phyloP scores from a whole-genome alignment of 2,329 filamentous ascomycete genomes.

The Beauveria scarabaeidicola region DNA sequence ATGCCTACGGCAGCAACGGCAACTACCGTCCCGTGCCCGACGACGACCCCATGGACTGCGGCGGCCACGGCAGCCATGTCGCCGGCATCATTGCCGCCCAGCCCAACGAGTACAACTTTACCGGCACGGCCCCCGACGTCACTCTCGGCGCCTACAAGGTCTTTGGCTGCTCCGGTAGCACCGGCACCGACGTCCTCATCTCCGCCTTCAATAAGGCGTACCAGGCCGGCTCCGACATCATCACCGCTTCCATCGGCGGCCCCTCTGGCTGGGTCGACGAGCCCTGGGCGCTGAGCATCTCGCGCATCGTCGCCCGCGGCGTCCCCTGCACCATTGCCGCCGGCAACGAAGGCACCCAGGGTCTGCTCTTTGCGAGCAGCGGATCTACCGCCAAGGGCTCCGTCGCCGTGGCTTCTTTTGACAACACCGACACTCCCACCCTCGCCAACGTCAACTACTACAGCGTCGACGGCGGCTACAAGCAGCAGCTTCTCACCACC shows the following conservation, averaged over 20 bases:
- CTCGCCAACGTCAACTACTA: constrained; percentile 36
- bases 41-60: constrained; percentile 45
- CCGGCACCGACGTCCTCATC: constrained; percentile 49
- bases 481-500: constrained; percentile 34
- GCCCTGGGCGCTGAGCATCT: constrained; percentile 40
- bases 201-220: constrained; percentile 51
- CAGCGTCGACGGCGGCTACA: constrained; percentile 26
- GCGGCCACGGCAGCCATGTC: constrained; percentile 54
- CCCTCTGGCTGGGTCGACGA: constrained; percentile 44
- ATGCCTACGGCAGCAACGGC: constrained; percentile 36
- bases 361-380: constrained; percentile 41
- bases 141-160: constrained; percentile 49
- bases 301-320: constrained; percentile 44
- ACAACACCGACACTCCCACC: constrained; percentile 35
- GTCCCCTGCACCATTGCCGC: constrained; percentile 46
- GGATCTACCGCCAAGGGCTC: constrained; percentile 40
- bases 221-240: constrained; percentile 50
- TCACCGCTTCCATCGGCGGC: constrained; percentile 46
- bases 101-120: constrained; percentile 42
- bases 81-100: constrained; percentile 55
- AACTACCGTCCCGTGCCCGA: constrained; percentile 28
- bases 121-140: constrained; percentile 48
- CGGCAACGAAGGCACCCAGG: constrained; percentile 39
- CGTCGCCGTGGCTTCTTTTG: constrained; percentile 40
- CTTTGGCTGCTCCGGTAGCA: constrained; percentile 44